A percentile compares a stretch with the other conserved stretches of the same genome.
Evolutionary conservation across 345 rosid species (phyloP).

Genomic region (Reutealis trisperma): DNA sequence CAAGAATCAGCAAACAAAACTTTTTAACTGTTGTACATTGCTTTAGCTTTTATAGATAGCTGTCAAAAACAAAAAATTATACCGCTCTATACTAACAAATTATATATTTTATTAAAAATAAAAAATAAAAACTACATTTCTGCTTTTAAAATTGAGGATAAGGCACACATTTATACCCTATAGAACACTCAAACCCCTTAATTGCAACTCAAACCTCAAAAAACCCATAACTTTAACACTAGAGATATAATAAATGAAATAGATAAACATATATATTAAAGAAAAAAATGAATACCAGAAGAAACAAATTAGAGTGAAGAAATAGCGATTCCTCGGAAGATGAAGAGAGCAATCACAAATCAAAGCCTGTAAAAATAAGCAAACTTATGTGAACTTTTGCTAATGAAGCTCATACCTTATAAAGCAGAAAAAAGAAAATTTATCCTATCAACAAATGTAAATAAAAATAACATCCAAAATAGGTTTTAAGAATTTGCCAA

Average conservation of each 20-base stretch:
- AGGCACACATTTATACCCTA: background rate
- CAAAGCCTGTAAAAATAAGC: background rate
- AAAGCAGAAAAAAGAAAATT: background rate
- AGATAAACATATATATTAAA: background rate
- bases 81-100: too few species aligned
- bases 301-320: background rate
- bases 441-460: background rate
- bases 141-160: background rate
- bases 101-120: too few species aligned
- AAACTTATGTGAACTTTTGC: background rate
- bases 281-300: constrained; percentile 2
- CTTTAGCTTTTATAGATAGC: too few species aligned
- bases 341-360: background rate
- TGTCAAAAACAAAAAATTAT: too few species aligned
- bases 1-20: too few species aligned
- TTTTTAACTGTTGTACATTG: too few species aligned
- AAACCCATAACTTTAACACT: background rate
- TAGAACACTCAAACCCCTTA: background rate
- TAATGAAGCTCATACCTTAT: background rate
- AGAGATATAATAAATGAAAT: background rate
- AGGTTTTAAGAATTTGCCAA: background rate
- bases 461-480: background rate
- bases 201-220: background rate
- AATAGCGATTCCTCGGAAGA: background rate
- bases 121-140: background rate